phyloP scores from a whole-genome alignment of 2,329 filamentous ascomycete species.

The Hypoxylon sp. region DNA sequence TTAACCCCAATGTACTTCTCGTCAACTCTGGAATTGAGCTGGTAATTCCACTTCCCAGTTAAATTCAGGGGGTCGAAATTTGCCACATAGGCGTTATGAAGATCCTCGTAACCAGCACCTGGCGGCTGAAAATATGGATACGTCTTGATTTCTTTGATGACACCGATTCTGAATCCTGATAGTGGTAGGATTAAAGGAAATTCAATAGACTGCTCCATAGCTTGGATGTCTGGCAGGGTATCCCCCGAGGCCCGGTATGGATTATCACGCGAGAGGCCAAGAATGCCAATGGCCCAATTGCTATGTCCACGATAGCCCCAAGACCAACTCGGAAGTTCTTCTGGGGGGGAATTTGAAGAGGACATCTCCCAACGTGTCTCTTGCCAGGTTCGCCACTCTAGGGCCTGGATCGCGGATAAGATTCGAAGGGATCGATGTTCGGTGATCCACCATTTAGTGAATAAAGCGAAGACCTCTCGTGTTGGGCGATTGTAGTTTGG shows the following conservation, averaged over 20 bases:
- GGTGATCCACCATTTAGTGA: slow-evolving; percentile 15
- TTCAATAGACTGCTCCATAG: neutral
- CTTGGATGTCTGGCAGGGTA: slow-evolving; percentile 5
- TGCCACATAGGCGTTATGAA: slow-evolving; percentile 1
- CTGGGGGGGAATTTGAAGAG: neutral
- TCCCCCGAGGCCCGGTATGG: slow-evolving; percentile 8
- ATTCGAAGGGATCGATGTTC: slow-evolving; percentile 21
- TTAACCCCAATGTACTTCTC: neutral
- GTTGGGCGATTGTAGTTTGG: neutral
- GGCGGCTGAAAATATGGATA: slow-evolving; percentile 1
- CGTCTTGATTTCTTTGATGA: neutral
- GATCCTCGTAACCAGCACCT: neutral
- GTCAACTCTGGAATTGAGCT: neutral
- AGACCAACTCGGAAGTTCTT: slow-evolving; percentile 4
- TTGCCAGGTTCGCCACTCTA: slow-evolving; percentile 4
- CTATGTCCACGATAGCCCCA: slow-evolving; percentile 10
- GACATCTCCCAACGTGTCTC: neutral
- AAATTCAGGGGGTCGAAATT: slow-evolving; percentile 4
- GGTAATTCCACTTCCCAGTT: neutral
- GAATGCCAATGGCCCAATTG: neutral
- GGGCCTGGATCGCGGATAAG: slow-evolving; percentile 12
- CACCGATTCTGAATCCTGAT: neutral
- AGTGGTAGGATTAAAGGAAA: neutral
- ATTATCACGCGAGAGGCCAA: neutral
- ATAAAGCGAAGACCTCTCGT: slow-evolving; percentile 1